Evolutionary conservation across 2,329 filamentous ascomycete genomes (phyloP).

Genomic region (Phialophora expanda): DNA sequence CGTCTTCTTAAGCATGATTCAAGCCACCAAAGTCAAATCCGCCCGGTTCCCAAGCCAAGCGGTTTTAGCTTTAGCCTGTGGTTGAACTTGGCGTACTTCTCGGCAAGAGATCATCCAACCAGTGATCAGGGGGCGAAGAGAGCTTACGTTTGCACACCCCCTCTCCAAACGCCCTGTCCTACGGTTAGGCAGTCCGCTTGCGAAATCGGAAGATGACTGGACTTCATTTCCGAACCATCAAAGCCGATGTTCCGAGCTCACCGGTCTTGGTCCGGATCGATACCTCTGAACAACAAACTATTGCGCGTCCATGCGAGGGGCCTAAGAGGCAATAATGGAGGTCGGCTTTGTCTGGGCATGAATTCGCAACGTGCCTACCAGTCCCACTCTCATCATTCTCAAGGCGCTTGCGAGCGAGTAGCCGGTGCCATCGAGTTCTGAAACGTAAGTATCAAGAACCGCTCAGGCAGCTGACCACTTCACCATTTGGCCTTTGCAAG

Average conservation of each 20-base stretch:
- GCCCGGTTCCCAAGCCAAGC: conserved; percentile 20
- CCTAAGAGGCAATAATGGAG: not conserved
- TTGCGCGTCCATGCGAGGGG: not conserved
- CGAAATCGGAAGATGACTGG: not conserved
- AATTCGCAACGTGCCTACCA: not conserved
- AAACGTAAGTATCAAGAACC: not conserved
- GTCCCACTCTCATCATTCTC: not conserved
- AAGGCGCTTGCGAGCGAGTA: not conserved
- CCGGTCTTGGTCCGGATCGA: conserved; percentile 5
- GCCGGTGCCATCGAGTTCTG: not conserved
- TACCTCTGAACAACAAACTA: not conserved
- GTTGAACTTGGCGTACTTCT: not conserved
- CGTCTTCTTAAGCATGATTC: conserved; percentile 37
- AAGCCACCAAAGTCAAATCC: conserved; percentile 29
- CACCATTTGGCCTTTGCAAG: not conserved
- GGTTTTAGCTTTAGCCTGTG: not conserved
- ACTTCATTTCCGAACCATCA: not conserved
- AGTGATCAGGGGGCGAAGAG: not conserved
- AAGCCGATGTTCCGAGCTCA: not conserved
- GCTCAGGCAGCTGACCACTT: not conserved
- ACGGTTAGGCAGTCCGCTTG: not conserved
- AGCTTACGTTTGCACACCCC: conserved; percentile 14
- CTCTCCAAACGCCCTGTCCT: not conserved
- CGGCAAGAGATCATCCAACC: conserved; percentile 14
- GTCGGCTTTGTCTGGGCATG: not conserved